phyloP scores from a whole-genome alignment of 1,284 basidiomycete genomes.

The Cerioporus squamosus region DNA sequence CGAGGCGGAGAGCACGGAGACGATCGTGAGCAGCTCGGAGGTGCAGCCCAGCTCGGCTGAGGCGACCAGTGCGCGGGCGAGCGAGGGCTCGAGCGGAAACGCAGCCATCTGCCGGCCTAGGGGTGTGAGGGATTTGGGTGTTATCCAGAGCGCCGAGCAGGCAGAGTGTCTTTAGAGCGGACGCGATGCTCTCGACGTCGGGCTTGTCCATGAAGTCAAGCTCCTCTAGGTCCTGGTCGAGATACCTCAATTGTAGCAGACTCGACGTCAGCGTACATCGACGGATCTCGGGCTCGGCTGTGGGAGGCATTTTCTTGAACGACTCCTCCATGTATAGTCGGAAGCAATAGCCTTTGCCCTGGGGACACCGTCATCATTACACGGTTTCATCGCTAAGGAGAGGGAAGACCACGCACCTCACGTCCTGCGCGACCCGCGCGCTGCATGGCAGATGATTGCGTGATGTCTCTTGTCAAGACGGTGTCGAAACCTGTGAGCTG shows the following conservation, averaged over 20 bases:
- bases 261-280: constrained; percentile 85
- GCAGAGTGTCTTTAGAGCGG: constrained; percentile 77
- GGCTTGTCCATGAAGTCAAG: constrained; percentile 89
- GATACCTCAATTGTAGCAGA: constrained; percentile 83
- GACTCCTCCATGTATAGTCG: constrained; percentile 86
- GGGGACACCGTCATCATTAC: neutral
- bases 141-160: constrained; percentile 77
- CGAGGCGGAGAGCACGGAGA: constrained; percentile 80
- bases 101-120: constrained; percentile 80
- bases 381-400: no score
- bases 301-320: constrained; percentile 67
- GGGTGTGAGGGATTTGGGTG: constrained; percentile 63
- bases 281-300: constrained; percentile 87
- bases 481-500: constrained; percentile 79
- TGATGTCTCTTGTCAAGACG: constrained; percentile 83
- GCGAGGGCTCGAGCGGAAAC: constrained; percentile 86
- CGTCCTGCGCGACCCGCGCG: constrained; percentile 91
- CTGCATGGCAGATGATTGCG: constrained; percentile 88
- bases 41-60: constrained; percentile 75
- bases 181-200: constrained; percentile 64
- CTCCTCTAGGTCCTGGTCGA: constrained; percentile 77
- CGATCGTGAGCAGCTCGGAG: constrained; percentile 76
- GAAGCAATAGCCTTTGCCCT: constrained; percentile 86
- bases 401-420: constrained; percentile 53
- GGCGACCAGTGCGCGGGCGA: constrained; percentile 77